Percentiles rank a stretch among this genome's conserved stretches.
phyloP scores from a whole-genome alignment of 1,139 yeast genomes.

The Candida neerlandica region DNA sequence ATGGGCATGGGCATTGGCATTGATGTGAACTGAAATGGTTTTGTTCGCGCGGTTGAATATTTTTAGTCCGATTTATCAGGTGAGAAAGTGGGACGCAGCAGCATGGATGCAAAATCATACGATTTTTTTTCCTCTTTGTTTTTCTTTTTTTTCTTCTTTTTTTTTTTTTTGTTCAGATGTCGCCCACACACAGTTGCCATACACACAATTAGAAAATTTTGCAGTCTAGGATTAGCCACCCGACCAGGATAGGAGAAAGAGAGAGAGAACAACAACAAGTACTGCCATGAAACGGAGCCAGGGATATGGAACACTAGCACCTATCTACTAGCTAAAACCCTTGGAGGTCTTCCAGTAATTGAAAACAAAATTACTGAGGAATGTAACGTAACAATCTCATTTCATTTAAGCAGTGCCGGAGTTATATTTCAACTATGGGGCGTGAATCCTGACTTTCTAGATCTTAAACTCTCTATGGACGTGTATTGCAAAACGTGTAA shows the following conservation, averaged over 20 bases:
- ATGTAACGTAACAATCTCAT: no score
- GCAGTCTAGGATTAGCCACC: no score
- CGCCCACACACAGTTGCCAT: no score
- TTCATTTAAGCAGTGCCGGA: background rate
- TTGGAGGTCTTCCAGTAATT: no score
- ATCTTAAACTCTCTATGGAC: background rate
- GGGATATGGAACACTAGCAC: no score
- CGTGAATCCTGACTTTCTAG: background rate
- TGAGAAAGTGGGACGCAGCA: conserved; percentile 1
- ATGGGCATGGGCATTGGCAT: no score
- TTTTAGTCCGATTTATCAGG: conserved; percentile 1
- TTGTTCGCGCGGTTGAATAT: background rate
- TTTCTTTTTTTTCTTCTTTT: background rate
- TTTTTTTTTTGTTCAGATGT: background rate
- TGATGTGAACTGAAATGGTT: background rate
- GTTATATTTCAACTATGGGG: background rate
- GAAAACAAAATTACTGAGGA: no score
- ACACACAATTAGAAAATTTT: no score
- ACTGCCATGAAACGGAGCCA: no score
- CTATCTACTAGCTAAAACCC: no score
- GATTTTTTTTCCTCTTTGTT: conserved; percentile 8
- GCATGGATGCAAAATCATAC: conserved; percentile 9
- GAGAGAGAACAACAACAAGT: no score
- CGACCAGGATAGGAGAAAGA: no score
- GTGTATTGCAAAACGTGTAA: background rate